Percentiles rank a stretch among this genome's conserved stretches.
phyloP scores from a whole-genome alignment of 176 grass and related monocot species.

The Cymbopogon citratus region DNA sequence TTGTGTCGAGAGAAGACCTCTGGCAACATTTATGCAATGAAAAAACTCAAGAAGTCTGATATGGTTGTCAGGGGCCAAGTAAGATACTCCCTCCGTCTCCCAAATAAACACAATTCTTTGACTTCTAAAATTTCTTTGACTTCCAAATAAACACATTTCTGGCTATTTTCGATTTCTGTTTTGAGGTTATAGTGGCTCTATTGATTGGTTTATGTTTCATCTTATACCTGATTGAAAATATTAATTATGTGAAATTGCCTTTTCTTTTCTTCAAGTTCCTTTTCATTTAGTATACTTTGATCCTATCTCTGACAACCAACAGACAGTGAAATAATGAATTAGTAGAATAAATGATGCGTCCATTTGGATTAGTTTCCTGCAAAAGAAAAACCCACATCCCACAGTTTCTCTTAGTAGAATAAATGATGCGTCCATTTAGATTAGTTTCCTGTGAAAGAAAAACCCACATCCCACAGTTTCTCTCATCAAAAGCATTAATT shows the following conservation, averaged over 20 bases:
- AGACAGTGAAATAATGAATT: neutral
- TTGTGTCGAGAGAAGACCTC: conserved; percentile 86
- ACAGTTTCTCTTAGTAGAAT: neutral
- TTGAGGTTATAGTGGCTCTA: neutral
- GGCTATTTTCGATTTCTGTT: conserved; percentile 10
- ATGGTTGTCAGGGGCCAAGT: conserved; percentile 97
- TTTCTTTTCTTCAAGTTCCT: neutral
- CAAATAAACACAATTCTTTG: no score
- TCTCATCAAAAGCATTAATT: neutral
- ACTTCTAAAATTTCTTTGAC: no score
- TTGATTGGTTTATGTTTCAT: neutral
- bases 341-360: neutral
- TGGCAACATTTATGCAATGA: conserved; percentile 98
- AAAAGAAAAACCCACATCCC: neutral
- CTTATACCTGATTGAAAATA: neutral
- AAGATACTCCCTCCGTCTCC: no score
- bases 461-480: neutral
- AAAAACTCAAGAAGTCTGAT: conserved; percentile 98
- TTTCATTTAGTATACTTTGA: neutral
- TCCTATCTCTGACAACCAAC: neutral
- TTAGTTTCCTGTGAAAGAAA: neutral
- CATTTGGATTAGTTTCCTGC: neutral
- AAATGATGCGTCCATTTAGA: neutral
- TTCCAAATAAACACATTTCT: conserved; percentile 28
- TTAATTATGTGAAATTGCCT: neutral